Conservation (phyloP, 2,329 filamentous ascomycete species). For the Moelleriella libera region DNA sequence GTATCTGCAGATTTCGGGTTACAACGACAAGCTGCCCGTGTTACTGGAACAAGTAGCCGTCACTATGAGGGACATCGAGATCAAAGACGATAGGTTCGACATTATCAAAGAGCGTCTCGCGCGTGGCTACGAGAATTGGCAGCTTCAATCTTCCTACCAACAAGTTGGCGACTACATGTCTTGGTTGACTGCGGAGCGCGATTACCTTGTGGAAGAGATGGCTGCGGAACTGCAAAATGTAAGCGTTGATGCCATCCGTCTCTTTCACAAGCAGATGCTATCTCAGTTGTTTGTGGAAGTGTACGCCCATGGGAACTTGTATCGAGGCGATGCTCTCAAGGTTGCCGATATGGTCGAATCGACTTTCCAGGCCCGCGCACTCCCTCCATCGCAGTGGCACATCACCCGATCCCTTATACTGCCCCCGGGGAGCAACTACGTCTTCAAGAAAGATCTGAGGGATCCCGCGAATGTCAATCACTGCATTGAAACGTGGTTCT, state of each 20-base stretch:
- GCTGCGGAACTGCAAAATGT: slow-evolving; percentile 63
- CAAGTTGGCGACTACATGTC: slow-evolving; percentile 74
- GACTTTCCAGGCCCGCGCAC: slow-evolving; percentile 56
- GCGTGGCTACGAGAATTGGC: slow-evolving; percentile 71
- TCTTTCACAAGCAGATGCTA: slow-evolving; percentile 69
- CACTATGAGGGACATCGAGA: slow-evolving; percentile 70
- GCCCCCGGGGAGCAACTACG: slow-evolving; percentile 66
- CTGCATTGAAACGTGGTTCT: slow-evolving; percentile 67
- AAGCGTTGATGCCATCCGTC: slow-evolving; percentile 57
- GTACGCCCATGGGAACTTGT: slow-evolving; percentile 80
- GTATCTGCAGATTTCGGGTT: slow-evolving; percentile 69
- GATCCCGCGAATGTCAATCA: slow-evolving; percentile 85
- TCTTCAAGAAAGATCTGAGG: slow-evolving; percentile 67
- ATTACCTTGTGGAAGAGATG: slow-evolving; percentile 68
- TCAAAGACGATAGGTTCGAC: slow-evolving; percentile 77
- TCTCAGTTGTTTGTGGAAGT: slow-evolving; percentile 78
- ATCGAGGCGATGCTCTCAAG: slow-evolving; percentile 82
- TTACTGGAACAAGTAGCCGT: slow-evolving; percentile 78
- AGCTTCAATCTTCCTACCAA: slow-evolving; percentile 76
- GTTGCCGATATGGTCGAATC: slow-evolving; percentile 72
- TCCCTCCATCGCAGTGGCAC: slow-evolving; percentile 70
- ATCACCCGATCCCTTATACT: slow-evolving; percentile 64
- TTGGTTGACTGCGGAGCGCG: slow-evolving; percentile 64
- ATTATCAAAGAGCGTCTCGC: slow-evolving; percentile 78
- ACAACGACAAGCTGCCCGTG: slow-evolving; percentile 91